A percentile compares a stretch with the other conserved stretches of the same genome.
Conservation (phyloP, 2,329 filamentous ascomycete genomes). For the Colletotrichum karsti region DNA sequence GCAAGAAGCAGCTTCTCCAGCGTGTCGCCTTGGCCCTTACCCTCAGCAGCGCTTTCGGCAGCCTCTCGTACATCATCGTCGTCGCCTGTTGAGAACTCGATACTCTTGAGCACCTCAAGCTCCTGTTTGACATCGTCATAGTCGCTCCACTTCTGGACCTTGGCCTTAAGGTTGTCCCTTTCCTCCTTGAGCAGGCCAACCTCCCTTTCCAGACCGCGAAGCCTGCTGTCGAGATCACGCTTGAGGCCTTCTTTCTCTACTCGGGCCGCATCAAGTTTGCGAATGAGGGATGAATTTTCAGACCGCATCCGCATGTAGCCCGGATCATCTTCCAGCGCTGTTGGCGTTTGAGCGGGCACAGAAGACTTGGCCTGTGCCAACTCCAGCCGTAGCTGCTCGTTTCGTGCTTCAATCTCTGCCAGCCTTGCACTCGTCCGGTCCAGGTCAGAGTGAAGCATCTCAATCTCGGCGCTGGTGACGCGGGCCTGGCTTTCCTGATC, state of each 20-base stretch:
- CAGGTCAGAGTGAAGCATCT: slow-evolving; percentile 90
- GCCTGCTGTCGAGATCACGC: slow-evolving; percentile 76
- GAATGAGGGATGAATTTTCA: slow-evolving; percentile 90
- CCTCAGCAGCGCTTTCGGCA: slow-evolving; percentile 55
- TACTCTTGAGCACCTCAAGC: slow-evolving; percentile 95
- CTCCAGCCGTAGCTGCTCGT: slow-evolving; percentile 91
- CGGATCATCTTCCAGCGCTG: slow-evolving; percentile 86
- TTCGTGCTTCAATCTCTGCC: slow-evolving; percentile 91
- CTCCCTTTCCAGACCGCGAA: slow-evolving; percentile 84
- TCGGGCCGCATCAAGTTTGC: slow-evolving; percentile 84
- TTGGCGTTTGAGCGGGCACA: slow-evolving; percentile 65
- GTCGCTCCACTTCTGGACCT: slow-evolving; percentile 89
- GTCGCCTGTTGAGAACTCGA: slow-evolving; percentile 93
- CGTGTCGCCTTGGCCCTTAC: slow-evolving; percentile 76
- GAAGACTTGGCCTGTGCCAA: slow-evolving; percentile 88
- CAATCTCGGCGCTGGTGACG: slow-evolving; percentile 88
- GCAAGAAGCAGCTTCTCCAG: slow-evolving; percentile 91
- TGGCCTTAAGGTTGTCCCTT: slow-evolving; percentile 79
- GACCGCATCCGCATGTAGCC: slow-evolving; percentile 87
- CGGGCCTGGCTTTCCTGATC: slow-evolving; percentile 66
- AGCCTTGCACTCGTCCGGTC: slow-evolving; percentile 88
- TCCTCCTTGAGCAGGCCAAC: slow-evolving; percentile 79
- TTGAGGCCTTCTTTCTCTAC: slow-evolving; percentile 86
- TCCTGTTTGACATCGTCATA: slow-evolving; percentile 98
- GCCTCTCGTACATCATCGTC: slow-evolving; percentile 66